Conservation (phyloP, 768 basidiomycete species). For the Butyriboletus loyo region DNA sequence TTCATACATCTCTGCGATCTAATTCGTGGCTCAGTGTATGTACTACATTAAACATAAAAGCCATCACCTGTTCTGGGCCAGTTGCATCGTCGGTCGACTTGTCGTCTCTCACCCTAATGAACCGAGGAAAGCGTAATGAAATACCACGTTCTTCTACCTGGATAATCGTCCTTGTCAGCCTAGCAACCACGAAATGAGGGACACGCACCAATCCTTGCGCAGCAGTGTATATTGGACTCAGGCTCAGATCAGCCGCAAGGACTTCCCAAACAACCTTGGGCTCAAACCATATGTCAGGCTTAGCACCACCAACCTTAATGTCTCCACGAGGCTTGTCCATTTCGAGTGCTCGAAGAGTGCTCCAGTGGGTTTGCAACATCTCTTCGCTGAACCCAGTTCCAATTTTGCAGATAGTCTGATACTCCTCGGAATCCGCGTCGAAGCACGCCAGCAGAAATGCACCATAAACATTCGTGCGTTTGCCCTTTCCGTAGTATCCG, state of each 20-base stretch:
- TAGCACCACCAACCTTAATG: conserved; percentile 86
- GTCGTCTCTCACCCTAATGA: conserved; percentile 89
- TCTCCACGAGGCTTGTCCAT: conserved; percentile 69
- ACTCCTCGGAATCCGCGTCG: conserved; percentile 90
- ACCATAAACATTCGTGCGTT: conserved; percentile 95
- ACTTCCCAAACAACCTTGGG: conserved; percentile 99
- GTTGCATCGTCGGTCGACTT: conserved; percentile 92
- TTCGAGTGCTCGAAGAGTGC: conserved; percentile 79
- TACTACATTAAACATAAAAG: neutral
- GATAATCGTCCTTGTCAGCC: neutral
- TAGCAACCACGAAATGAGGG: neutral
- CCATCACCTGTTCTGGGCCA: conserved; percentile 79
- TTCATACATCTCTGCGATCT: conserved; percentile 95
- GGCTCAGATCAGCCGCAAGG: conserved; percentile 90
- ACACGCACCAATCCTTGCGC: conserved; percentile 79
- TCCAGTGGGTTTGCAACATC: conserved; percentile 72
- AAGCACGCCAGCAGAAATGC: conserved; percentile 98
- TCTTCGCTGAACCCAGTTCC: conserved; percentile 99
- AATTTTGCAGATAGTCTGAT: conserved; percentile 98
- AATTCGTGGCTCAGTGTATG: conserved; percentile 4
- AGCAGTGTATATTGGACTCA: conserved; percentile 96
- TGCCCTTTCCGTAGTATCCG: conserved; percentile 96
- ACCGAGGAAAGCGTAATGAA: conserved; percentile 94
- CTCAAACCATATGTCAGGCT: conserved; percentile 98
- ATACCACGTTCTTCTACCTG: conserved; percentile 89